Base-by-base conservation (phyloP, 371 early-diverging fungal genomes). In the Circinella minor region DNA sequence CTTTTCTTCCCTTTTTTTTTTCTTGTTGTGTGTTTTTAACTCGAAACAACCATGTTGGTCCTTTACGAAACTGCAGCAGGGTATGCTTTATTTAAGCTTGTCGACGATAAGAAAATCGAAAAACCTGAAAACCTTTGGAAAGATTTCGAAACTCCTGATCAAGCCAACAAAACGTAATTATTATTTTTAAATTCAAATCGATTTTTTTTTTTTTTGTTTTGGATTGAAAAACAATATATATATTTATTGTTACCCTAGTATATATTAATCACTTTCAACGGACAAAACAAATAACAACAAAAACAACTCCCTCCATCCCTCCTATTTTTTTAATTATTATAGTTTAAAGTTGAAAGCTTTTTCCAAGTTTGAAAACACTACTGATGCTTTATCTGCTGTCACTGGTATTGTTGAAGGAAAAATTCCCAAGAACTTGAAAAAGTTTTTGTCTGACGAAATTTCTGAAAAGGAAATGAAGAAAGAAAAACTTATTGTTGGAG, bases 331-430 rank as follows among this genome's bases (percentile, higher is more conserved):
- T 7, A n/a, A 4, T n/a, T 51, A 51, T n/a, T 51, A 13, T 72
- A 94, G 94, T 67, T 87, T 97, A 65, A 97, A 97, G 89, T 89
- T 98, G 70, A 88, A 95, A 80, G 95, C 95, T 66, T 96, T 97
- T 86, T 89, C 92, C 73, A 97, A 96, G 85, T 99, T 98, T 77
- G 96, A 95, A 78, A 96, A 96, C 89, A 98, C 97, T 51, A 94
- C 94, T 66, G 97, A 97, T 75, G 98, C 98, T 36, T 87, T 99
- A 78, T 89, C 95, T 62, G 96, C 97, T 20, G 95, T 94, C 67
- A 96, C 95, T n/a, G 96, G 94, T 68, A 80, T 99, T 69, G 93
- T 96, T 55, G 96, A 96, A 86, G 97, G 97, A 62, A 95, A 96
- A 86, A 81, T 99, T 66, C 90, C 95, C 70, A 92, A 93, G 87